These are phyloP conservation scores for Lactifluus subvellereus DNA, from an alignment of 768 basidiomycete genomes.

Conservation along the genomic window DNA sequence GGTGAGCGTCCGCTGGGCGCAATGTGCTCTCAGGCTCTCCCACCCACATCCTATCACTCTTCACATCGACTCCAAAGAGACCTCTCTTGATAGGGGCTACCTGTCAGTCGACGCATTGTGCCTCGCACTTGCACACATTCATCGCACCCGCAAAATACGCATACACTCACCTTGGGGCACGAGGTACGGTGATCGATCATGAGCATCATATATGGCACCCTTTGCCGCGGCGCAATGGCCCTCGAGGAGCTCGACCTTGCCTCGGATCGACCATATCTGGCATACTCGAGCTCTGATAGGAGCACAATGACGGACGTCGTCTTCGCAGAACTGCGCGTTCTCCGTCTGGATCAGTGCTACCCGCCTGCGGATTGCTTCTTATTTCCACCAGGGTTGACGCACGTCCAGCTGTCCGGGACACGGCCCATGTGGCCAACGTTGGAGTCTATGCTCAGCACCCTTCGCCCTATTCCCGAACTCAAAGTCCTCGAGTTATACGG, in stretches of 20 bases:
- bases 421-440: slow-evolving; percentile 1
- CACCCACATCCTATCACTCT: slow-evolving; percentile 11
- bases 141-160: slow-evolving; percentile 7
- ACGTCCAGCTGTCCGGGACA: slow-evolving; percentile 10
- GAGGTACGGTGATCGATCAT: slow-evolving; percentile 13
- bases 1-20: slow-evolving; percentile 12
- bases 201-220: slow-evolving; percentile 4
- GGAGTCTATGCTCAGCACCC: slow-evolving; percentile 6
- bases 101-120: slow-evolving; percentile 10
- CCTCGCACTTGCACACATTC: neutral
- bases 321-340: neutral
- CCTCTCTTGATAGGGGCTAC: slow-evolving; percentile 17
- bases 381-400: slow-evolving; percentile 3
- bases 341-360: slow-evolving; percentile 6
- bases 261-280: slow-evolving; percentile 1
- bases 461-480: slow-evolving; percentile 3
- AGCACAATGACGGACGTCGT: neutral
- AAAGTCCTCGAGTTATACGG: slow-evolving; percentile 12
- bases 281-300: neutral
- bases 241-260: slow-evolving; percentile 20
- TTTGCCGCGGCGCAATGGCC: neutral
- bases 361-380: slow-evolving; percentile 1
- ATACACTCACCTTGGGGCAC: slow-evolving; percentile 19
- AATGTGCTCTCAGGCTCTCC: slow-evolving; percentile 16
- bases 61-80: slow-evolving; percentile 13